These are phyloP conservation scores for Chaetomium tenue DNA, from an alignment of 495 filamentous ascomycete species.

Conservation along the genomic window DNA sequence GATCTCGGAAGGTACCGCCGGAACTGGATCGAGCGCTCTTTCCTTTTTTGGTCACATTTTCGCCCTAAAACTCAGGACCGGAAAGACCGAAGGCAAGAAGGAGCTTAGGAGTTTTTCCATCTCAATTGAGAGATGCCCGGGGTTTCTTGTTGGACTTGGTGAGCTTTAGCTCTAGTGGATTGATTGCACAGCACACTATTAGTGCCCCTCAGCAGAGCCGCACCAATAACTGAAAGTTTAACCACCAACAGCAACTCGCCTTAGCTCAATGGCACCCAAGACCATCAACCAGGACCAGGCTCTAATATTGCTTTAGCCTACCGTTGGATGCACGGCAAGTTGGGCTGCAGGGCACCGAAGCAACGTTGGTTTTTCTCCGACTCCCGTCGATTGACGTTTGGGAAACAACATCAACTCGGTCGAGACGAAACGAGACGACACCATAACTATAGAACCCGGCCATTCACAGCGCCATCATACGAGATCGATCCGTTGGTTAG, in stretches of 20 bases:
- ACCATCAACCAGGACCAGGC: not conserved
- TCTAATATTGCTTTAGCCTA: slow-evolving; percentile 3
- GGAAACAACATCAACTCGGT: not conserved
- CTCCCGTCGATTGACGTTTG: not conserved
- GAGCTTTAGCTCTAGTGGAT: not conserved
- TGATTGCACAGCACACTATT: not conserved
- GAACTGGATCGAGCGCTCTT: slow-evolving; percentile 10
- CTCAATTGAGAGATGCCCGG: not conserved
- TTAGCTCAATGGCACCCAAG: not conserved
- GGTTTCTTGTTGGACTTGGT: not conserved
- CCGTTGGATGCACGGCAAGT: not conserved
- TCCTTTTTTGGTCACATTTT: not conserved
- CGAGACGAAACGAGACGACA: not conserved
- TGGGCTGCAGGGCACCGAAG: not conserved
- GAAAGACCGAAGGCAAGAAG: not conserved
- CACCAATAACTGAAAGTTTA: not conserved
- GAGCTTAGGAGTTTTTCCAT: not conserved
- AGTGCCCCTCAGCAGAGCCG: not conserved
- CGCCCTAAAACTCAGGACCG: not conserved
- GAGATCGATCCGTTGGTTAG: not conserved
- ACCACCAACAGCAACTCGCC: not conserved
- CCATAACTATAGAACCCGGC: too few species aligned
- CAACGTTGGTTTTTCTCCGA: not conserved
- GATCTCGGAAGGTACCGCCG: slow-evolving; percentile 19
- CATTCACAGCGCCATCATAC: not conserved